These are phyloP conservation scores for Cladosporium sp. DNA, from an alignment of 2,329 filamentous ascomycete genomes.

Conservation along the genomic window DNA sequence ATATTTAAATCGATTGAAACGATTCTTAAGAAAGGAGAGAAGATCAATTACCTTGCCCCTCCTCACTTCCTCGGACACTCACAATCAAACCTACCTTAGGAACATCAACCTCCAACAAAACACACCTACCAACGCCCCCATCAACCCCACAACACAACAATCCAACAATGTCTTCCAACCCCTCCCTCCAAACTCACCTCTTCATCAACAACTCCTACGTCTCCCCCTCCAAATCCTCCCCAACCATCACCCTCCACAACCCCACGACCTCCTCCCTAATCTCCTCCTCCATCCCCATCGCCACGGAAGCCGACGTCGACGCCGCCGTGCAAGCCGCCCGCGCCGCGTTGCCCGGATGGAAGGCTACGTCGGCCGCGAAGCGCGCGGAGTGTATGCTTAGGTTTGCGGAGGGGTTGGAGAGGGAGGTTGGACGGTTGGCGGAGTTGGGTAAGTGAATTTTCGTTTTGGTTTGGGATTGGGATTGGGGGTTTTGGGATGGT, in stretches of 20 bases:
- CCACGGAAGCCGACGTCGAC: constrained; percentile 51
- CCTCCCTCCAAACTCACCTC: constrained; percentile 37
- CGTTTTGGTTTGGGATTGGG: constrained; percentile 38
- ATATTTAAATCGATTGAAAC: too few relatives aligned
- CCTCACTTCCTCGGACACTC: too few relatives aligned
- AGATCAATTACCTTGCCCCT: too few relatives aligned
- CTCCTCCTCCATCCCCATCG: constrained; percentile 44
- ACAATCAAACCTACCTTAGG: too few relatives aligned
- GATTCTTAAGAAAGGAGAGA: too few relatives aligned
- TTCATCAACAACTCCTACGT: constrained; percentile 33
- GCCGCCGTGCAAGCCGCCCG: constrained; percentile 59
- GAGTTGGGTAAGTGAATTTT: constrained; percentile 41
- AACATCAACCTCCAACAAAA: too few relatives aligned
- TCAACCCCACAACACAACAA: too few relatives aligned
- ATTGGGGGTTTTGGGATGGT: constrained; percentile 21
- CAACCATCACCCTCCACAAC: constrained; percentile 46
- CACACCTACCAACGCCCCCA: too few relatives aligned
- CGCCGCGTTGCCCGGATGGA: constrained; percentile 65
- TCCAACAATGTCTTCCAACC: too few relatives aligned
- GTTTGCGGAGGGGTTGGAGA: constrained; percentile 46
- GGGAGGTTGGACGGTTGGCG: constrained; percentile 52
- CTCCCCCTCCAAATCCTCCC: constrained; percentile 19
- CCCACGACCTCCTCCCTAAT: constrained; percentile 49
- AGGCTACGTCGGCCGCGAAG: constrained; percentile 52
- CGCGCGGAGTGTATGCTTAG: constrained; percentile 67